A percentile compares a stretch with the other conserved stretches of the same genome.
Conservation (phyloP, 495 filamentous ascomycete species). For the Xylaria nigripes region DNA sequence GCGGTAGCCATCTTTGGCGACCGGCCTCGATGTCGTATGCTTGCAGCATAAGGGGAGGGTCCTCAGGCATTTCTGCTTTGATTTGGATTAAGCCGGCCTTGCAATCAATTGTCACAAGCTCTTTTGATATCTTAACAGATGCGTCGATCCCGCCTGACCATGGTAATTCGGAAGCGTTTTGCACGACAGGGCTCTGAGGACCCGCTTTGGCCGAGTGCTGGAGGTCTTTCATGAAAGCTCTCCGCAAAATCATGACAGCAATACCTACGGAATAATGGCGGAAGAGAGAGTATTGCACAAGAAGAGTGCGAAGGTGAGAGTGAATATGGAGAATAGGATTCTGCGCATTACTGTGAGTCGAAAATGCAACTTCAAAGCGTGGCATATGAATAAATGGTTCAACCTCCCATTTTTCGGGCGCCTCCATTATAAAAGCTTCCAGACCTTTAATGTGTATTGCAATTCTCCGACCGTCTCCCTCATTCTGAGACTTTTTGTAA, state of each 20-base stretch:
- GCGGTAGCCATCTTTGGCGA: slow-evolving; percentile 74
- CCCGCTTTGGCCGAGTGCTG: slow-evolving; percentile 21
- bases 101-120: slow-evolving; percentile 74
- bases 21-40: slow-evolving; percentile 72
- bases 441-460: slow-evolving; percentile 72
- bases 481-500: slow-evolving; percentile 44
- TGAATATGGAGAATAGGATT: slow-evolving; percentile 84
- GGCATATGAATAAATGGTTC: slow-evolving; percentile 84
- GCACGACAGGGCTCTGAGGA: slow-evolving; percentile 26
- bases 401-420: slow-evolving; percentile 69
- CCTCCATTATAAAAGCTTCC: slow-evolving; percentile 84
- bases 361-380: slow-evolving; percentile 75
- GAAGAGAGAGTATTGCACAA: slow-evolving; percentile 86
- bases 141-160: slow-evolving; percentile 27
- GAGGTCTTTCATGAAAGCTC: slow-evolving; percentile 53
- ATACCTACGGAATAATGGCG: slow-evolving; percentile 86
- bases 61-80: slow-evolving; percentile 77
- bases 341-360: slow-evolving; percentile 74
- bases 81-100: slow-evolving; percentile 73
- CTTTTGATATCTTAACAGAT: slow-evolving; percentile 29
- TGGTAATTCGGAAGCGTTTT: slow-evolving; percentile 25
- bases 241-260: slow-evolving; percentile 64
- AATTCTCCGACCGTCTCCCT: slow-evolving; percentile 77
- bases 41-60: slow-evolving; percentile 86
- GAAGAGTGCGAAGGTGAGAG: slow-evolving; percentile 66